These are phyloP conservation scores for Hymenoscyphus fructigenus DNA, from an alignment of 2,329 filamentous ascomycete species.

Conservation along the genomic window DNA sequence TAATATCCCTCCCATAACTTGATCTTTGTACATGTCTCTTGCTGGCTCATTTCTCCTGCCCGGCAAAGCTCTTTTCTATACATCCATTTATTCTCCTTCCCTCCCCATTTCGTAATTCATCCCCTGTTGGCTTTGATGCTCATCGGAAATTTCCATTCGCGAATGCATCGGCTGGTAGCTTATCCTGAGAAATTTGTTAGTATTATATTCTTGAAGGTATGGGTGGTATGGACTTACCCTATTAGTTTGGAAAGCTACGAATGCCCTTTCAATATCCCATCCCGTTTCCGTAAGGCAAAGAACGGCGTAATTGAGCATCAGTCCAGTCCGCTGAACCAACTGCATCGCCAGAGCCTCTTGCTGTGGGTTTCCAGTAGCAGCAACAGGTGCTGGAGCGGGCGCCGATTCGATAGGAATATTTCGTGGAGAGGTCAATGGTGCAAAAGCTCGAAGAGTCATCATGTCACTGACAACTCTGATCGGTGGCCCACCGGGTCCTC, in stretches of 20 bases:
- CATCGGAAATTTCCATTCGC: not conserved
- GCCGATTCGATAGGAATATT: not conserved
- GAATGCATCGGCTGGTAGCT: conserved; percentile 17
- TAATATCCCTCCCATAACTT: too few species aligned
- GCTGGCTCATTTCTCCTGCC: too few species aligned
- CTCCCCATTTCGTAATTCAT: not conserved
- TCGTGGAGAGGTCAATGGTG: conserved; percentile 42
- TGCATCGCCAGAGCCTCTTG: conserved; percentile 72
- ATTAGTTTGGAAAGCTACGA: conserved; percentile 72
- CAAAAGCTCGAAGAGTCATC: conserved; percentile 69
- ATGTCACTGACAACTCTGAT: conserved; percentile 80
- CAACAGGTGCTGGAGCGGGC: conserved; percentile 16
- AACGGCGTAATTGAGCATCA: conserved; percentile 76
- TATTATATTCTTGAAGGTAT: not conserved
- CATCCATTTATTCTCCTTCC: not conserved
- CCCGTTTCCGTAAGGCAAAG: conserved; percentile 77
- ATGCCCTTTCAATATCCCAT: conserved; percentile 77
- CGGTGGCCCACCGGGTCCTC: conserved; percentile 53
- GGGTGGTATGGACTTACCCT: conserved; percentile 52
- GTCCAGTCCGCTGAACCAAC: conserved; percentile 73
- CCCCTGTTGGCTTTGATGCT: not conserved
- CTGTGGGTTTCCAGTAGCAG: conserved; percentile 34
- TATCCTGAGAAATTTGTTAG: conserved; percentile 17
- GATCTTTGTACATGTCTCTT: too few species aligned
- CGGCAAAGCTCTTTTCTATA: not conserved